A percentile compares a stretch with the other conserved stretches of the same genome.
Conservation (phyloP, 2,329 filamentous ascomycete genomes). For the Fusarium metavorans region DNA sequence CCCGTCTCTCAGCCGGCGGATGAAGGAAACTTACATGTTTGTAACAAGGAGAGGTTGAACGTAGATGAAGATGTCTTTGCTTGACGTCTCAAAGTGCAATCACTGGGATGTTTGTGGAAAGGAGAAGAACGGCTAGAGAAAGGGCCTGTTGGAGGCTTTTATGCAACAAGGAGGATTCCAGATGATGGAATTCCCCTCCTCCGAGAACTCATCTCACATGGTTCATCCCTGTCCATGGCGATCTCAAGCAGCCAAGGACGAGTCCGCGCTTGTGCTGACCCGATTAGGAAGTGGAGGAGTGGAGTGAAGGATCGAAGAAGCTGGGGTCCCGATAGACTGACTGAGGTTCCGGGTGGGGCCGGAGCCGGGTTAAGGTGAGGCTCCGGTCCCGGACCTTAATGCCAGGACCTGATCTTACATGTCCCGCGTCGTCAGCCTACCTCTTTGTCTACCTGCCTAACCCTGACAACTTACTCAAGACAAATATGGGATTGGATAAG, state of each 20-base stretch:
- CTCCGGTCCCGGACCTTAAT: background rate
- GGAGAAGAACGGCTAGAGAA: background rate
- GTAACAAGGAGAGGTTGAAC: background rate
- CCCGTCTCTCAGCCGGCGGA: fast-evolving
- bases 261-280: background rate
- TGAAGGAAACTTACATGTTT: background rate
- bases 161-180: background rate
- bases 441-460: background rate
- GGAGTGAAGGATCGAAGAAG: background rate
- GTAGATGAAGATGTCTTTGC: background rate
- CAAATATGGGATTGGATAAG: background rate
- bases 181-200: background rate
- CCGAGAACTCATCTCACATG: background rate
- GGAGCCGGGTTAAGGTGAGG: background rate
- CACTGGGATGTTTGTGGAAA: background rate
- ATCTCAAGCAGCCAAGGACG: background rate
- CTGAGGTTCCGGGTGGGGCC: background rate
- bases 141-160: background rate
- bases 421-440: background rate
- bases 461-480: background rate
- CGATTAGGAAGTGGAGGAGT: background rate
- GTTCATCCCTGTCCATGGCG: background rate
- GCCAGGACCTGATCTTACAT: background rate
- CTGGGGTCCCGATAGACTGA: background rate
- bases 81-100: background rate